These are phyloP conservation scores for Diaporthe australafricana DNA, from an alignment of 2,329 filamentous ascomycete species.

Conservation along the genomic window DNA sequence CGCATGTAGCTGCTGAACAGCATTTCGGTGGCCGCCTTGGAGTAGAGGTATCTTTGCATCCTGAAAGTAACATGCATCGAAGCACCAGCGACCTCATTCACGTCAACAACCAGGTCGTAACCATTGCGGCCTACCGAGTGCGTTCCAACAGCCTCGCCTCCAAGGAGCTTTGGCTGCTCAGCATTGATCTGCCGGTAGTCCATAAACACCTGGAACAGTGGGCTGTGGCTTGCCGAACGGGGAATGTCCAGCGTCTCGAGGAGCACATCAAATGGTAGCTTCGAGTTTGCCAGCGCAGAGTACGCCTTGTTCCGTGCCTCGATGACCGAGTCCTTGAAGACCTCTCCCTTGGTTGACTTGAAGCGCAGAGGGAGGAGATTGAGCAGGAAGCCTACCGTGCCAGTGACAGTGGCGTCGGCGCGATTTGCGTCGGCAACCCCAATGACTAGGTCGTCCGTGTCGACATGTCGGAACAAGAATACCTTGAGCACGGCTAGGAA, in stretches of 20 bases:
- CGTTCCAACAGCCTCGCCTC: conserved; percentile 34
- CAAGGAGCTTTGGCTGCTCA: conserved; percentile 39
- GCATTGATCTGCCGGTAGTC: conserved; percentile 46
- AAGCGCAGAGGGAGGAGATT: conserved; percentile 62
- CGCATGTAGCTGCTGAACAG: conserved; percentile 40
- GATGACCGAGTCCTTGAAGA: conserved; percentile 47
- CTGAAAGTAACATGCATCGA: conserved; percentile 41
- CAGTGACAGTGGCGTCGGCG: conserved; percentile 47
- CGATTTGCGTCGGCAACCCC: conserved; percentile 60
- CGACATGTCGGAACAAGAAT: conserved; percentile 49
- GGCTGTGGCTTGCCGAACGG: conserved; percentile 52
- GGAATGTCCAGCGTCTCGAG: conserved; percentile 55
- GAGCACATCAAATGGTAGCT: conserved; percentile 61
- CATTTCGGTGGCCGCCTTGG: conserved; percentile 1
- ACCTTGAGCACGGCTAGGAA: conserved; percentile 55
- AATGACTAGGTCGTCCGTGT: conserved; percentile 55
- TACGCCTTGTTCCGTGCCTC: conserved; percentile 43
- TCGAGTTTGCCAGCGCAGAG: conserved; percentile 54
- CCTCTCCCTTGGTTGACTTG: conserved; percentile 37
- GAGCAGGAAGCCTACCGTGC: conserved; percentile 58
- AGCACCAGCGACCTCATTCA: conserved; percentile 47
- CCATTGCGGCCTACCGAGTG: conserved; percentile 33
- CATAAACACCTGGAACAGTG: conserved; percentile 60
- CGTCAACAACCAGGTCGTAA: conserved; percentile 51
- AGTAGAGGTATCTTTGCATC: conserved; percentile 49